A percentile compares a stretch with the other conserved stretches of the same genome.
Evolutionary conservation across 2,329 filamentous ascomycete species (phyloP).

Genomic region (Colletotrichum liriopes): DNA sequence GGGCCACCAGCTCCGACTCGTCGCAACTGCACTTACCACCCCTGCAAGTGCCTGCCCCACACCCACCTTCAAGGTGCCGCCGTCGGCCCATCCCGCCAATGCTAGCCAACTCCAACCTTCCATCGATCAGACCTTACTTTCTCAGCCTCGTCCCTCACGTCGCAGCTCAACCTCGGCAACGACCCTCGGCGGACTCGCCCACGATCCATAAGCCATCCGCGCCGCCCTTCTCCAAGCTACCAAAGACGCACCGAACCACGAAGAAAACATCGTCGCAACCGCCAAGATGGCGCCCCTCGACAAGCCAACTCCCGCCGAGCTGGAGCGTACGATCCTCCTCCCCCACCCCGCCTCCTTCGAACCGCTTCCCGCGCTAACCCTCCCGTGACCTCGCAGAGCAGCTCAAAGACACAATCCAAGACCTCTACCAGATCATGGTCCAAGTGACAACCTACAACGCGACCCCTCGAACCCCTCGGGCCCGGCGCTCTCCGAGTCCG

Average conservation of each 20-base stretch:
- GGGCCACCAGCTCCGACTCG: constrained; percentile 10
- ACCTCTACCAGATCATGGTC: constrained; percentile 76
- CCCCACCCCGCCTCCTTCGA: not conserved
- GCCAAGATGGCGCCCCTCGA: constrained; percentile 60
- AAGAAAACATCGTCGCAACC: constrained; percentile 26
- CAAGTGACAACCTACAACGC: constrained; percentile 75
- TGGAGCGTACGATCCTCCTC: constrained; percentile 55
- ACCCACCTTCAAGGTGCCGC: constrained; percentile 23
- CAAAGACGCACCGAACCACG: not conserved
- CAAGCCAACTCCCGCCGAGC: constrained; percentile 54
- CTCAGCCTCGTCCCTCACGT: constrained; percentile 26
- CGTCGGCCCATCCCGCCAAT: constrained; percentile 35
- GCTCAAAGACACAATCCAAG: constrained; percentile 75
- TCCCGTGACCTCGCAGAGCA: constrained; percentile 59
- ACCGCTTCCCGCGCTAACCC: not conserved
- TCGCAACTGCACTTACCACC: constrained; percentile 7
- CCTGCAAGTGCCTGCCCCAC: constrained; percentile 24
- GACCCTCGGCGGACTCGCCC: not conserved
- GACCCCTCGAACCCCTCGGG: constrained; percentile 40
- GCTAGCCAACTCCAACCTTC: constrained; percentile 16
- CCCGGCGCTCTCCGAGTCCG: constrained; percentile 39
- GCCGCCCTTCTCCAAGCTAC: not conserved
- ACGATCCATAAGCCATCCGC: no score
- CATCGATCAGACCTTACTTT: not conserved
- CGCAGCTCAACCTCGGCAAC: not conserved